Conservation (phyloP, 2,329 filamentous ascomycete genomes). For the Aspergillus ustus region DNA sequence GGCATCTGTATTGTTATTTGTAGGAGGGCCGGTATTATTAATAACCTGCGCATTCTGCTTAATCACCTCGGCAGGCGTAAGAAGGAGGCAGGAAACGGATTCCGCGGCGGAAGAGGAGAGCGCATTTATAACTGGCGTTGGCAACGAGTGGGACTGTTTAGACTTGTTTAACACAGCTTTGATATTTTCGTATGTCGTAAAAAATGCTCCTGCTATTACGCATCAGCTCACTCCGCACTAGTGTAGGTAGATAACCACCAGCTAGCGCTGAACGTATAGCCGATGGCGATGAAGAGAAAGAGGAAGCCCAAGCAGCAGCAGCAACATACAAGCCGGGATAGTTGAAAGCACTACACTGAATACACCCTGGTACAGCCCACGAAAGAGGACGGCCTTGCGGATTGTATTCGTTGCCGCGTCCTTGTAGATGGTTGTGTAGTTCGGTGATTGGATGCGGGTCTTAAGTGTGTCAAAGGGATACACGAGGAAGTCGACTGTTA, state of each 20-base stretch:
- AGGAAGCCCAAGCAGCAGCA: not conserved
- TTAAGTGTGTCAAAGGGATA: slow-evolving; percentile 91
- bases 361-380: slow-evolving; percentile 84
- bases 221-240: not conserved
- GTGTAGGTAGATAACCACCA: not conserved
- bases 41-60: slow-evolving; percentile 95
- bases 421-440: slow-evolving; percentile 71
- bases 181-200: slow-evolving; percentile 82
- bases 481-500: slow-evolving; percentile 81
- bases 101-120: slow-evolving; percentile 77
- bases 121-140: slow-evolving; percentile 72
- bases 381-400: slow-evolving; percentile 62
- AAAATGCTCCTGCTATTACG: slow-evolving; percentile 75
- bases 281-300: not conserved
- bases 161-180: slow-evolving; percentile 65
- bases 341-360: slow-evolving; percentile 85
- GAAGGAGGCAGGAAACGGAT: slow-evolving; percentile 80
- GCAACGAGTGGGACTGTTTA: slow-evolving; percentile 50
- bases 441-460: slow-evolving; percentile 78
- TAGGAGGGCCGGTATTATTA: slow-evolving; percentile 29
- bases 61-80: slow-evolving; percentile 87
- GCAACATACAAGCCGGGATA: slow-evolving; percentile 73
- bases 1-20: too few species aligned
- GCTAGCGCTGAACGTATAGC: not conserved
- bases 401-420: slow-evolving; percentile 60